phyloP scores from a whole-genome alignment of 2,329 filamentous ascomycete species.

The Hymenoscyphus fructigenus region DNA sequence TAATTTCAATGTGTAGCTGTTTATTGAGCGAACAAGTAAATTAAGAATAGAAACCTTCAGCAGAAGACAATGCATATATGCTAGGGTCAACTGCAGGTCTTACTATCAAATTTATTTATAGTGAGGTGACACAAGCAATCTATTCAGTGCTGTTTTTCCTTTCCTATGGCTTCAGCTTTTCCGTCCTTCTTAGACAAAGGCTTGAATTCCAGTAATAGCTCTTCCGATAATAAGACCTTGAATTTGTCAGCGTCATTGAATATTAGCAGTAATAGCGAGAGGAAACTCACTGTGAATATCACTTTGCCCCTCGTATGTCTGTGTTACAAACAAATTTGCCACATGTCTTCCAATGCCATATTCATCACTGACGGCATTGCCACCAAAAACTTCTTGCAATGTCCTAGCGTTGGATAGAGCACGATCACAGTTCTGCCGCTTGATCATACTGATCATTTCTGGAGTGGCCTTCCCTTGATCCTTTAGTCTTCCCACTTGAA shows the following conservation, averaged over 20 bases:
- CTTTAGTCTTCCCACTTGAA: slow-evolving; percentile 90
- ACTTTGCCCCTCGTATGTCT: slow-evolving; percentile 97
- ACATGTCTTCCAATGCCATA: slow-evolving; percentile 95
- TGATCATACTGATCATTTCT: slow-evolving; percentile 97
- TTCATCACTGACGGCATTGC: slow-evolving; percentile 97
- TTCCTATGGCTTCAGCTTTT: background rate
- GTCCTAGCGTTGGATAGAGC: slow-evolving; percentile 76
- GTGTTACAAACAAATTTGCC: slow-evolving; percentile 92
- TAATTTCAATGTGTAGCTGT: background rate
- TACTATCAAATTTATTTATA: background rate
- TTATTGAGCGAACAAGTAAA: background rate
- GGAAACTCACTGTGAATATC: slow-evolving; percentile 69
- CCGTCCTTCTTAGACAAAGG: slow-evolving; percentile 59
- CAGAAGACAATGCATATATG: background rate
- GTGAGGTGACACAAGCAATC: background rate
- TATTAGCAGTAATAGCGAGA: background rate
- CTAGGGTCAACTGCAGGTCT: background rate
- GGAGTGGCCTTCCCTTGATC: slow-evolving; percentile 84
- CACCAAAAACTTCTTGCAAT: slow-evolving; percentile 94
- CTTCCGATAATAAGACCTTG: slow-evolving; percentile 67
- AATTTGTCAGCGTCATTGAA: slow-evolving; percentile 32
- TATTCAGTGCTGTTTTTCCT: background rate
- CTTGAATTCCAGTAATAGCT: slow-evolving; percentile 73
- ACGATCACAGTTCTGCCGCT: slow-evolving; percentile 94
- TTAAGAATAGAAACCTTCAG: background rate